phyloP scores from a whole-genome alignment of 495 filamentous ascomycete species.

The Hypomontagnella monticulosa region DNA sequence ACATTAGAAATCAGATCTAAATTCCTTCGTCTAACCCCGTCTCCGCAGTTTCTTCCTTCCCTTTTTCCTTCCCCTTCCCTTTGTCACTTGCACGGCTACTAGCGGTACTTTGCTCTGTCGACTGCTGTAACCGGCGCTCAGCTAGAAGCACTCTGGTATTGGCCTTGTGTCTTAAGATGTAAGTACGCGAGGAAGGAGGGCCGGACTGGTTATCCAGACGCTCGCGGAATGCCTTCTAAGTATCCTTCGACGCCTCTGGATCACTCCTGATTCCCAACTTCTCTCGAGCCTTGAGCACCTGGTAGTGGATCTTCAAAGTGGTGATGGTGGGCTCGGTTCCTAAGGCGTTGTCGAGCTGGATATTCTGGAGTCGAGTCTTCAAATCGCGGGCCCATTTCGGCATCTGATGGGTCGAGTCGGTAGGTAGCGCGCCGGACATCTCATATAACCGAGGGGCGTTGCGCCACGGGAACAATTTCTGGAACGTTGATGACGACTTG shows the following conservation, averaged over 20 bases:
- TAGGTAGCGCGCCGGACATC: slow-evolving; percentile 22
- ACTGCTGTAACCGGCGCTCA: background rate
- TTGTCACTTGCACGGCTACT: background rate
- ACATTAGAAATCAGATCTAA: too few species aligned
- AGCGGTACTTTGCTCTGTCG: background rate
- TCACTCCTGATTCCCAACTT: background rate
- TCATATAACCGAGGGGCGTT: background rate
- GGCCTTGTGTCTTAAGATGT: slow-evolving; percentile 19
- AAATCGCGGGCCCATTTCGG: background rate
- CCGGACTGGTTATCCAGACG: background rate
- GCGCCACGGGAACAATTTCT: background rate
- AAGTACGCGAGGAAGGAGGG: background rate
- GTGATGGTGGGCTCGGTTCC: background rate
- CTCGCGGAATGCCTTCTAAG: slow-evolving; percentile 15
- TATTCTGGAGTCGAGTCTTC: background rate
- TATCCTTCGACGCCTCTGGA: background rate
- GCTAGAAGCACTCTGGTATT: slow-evolving; percentile 14
- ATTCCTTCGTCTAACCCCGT: too few species aligned
- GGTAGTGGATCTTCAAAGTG: slow-evolving; percentile 1
- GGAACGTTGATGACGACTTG: background rate
- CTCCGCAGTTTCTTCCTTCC: background rate
- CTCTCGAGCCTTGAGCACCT: slow-evolving; percentile 1
- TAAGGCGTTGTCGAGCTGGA: background rate
- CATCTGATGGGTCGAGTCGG: background rate
- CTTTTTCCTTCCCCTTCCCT: background rate